phyloP scores from a whole-genome alignment of 805 yeast species.

The Zygoascus biomembranicola region DNA sequence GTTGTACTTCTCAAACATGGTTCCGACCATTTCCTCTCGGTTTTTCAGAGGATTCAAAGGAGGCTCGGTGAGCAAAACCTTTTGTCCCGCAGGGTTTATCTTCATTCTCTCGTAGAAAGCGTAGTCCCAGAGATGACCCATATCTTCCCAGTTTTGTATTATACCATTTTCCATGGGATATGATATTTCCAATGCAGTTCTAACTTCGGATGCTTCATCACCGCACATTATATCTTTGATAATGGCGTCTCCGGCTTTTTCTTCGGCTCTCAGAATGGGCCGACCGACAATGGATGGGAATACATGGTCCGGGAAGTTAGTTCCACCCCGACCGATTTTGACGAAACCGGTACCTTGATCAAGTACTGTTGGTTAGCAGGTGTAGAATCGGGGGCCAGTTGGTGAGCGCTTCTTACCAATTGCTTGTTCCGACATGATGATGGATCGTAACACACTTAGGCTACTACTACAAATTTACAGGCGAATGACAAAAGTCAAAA shows the following conservation, averaged over 20 bases:
- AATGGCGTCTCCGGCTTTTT: conserved; percentile 57
- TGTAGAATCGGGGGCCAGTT: background rate
- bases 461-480: no score
- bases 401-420: conserved; percentile 21
- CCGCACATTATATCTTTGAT: conserved; percentile 98
- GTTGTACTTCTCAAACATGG: conserved; percentile 84
- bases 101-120: conserved; percentile 89
- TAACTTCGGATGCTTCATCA: conserved; percentile 83
- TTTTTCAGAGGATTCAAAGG: conserved; percentile 94
- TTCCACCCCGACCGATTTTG: conserved; percentile 93
- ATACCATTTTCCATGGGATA: conserved; percentile 99
- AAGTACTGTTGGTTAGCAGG: conserved; percentile 43
- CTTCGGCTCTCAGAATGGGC: conserved; percentile 95
- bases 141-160: conserved; percentile 95
- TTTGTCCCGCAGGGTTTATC: conserved; percentile 61
- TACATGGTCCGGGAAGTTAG: conserved; percentile 93
- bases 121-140: conserved; percentile 98
- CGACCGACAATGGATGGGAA: conserved; percentile 97
- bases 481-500: no score
- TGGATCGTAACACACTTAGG: background rate
- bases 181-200: conserved; percentile 84
- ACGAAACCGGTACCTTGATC: conserved; percentile 99
- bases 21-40: conserved; percentile 84
- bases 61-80: conserved; percentile 89
- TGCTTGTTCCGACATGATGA: conserved; percentile 26